Evolutionary conservation across 192 early-diverging fungal species (phyloP), one percentile per base, ranked within the genome.

Genomic region (Pilobolus umbonatus): DNA sequence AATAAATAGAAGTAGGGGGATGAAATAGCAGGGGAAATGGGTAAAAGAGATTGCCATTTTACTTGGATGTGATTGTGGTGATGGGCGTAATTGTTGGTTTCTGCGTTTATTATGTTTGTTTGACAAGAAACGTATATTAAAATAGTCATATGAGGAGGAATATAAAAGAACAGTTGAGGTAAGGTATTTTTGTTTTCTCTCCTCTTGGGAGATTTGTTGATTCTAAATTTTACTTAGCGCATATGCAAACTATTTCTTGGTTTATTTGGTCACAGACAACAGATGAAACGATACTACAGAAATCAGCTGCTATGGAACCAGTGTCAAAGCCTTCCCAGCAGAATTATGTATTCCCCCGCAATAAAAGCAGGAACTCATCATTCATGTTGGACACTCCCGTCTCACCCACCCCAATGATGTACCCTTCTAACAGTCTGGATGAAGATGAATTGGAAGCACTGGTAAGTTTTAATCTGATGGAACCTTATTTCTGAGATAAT

Each of bases 361-460:
- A 28, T 31, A 28, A 51, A 51, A 19, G 32, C 25, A 51, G 11
- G 19, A 51, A 5, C 32, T 35, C 34, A 42, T 38, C 24, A 19
- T 24, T 36, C 21, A 54, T 36, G 52, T 35, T 35, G 24, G 28
- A 57, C 24, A 44, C 45, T 4, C 32, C 55, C 25, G 14, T 39
- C 17, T 42, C 51, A 2, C 43, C 44, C 22, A n/a, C 52, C 1
- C 42, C 52, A 8, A 25, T n/a, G 32, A 21, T 22, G 28, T 34
- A 15, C 28, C 21, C 54, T 36, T 30, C 62, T 56, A 31, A 15
- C n/a, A 47, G 17, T 36, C 34, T 19, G 38, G 17, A 34, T 32
- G 64, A 65, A 29, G 48, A 65, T 35, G 64, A 65, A n/a, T 26
- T 65, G 14, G 56, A 65, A 52, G 56, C 56, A 8, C 34, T 65